Conservation (phyloP, 495 filamentous ascomycete species). For the Bryoglossum gracile region DNA sequence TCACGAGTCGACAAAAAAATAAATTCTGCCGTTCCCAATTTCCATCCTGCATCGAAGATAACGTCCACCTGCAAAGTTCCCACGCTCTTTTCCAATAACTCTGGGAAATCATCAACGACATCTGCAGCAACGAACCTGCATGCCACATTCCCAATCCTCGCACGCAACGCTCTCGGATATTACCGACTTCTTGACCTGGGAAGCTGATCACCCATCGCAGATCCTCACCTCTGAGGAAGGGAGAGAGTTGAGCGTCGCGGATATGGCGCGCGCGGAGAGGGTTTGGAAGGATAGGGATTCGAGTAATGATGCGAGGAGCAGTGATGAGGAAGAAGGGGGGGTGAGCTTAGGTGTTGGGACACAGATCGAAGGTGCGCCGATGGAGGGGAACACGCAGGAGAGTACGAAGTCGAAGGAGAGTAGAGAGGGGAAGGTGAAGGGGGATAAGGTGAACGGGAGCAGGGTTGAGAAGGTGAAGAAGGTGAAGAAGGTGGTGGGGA, state of each 20-base stretch:
- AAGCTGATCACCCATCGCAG: conserved; percentile 2
- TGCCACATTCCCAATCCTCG: not conserved
- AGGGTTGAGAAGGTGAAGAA: no score
- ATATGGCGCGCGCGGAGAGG: conserved; percentile 3
- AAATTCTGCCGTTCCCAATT: no score
- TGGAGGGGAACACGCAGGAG: no score
- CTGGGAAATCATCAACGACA: no score
- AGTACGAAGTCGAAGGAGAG: no score
- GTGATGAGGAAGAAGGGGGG: conserved; percentile 3
- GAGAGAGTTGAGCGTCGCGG: not conserved
- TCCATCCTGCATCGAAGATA: no score
- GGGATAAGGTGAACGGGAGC: no score
- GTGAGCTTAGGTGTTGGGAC: not conserved
- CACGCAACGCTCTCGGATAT: conserved; percentile 4
- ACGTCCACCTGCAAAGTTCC: no score
- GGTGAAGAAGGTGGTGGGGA: no score
- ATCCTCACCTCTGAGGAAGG: not conserved
- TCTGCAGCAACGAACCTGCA: not conserved
- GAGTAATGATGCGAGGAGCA: conserved; percentile 15
- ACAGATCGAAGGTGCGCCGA: not conserved
- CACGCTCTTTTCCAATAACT: no score
- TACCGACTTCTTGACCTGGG: conserved; percentile 16
- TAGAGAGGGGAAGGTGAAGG: no score
- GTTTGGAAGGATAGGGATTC: conserved; percentile 10
- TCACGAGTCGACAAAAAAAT: no score